Base-by-base conservation (phyloP, 257 asterid genomes). In the Schizonepeta tenuifolia region DNA sequence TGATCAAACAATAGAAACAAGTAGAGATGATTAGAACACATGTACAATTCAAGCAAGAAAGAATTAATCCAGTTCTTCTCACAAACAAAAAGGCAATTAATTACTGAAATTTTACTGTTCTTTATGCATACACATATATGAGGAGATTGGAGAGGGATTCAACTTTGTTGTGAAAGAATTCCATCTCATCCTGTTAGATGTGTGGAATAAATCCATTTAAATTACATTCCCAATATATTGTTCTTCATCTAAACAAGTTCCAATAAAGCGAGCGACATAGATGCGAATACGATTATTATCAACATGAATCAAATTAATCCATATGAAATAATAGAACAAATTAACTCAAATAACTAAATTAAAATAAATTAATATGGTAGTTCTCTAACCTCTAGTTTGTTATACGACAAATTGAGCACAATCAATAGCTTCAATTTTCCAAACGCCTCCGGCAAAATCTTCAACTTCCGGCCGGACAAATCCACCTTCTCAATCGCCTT, bases 361-460 rank as follows among this genome's bases (percentile, higher is more conserved):
- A 1, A 0, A 54, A 54, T 22, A 5, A 13, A 26, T 24, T 12
- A 38, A 38, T 38, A 38, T 36, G 41, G 33, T 47, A 49, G 41
- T 9, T 63, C 9, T 63, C 70, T 15, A 75, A 95, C 99, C 99
- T 81, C 68, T 6, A 95, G 91, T 64, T 82, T 90, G 77, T 92
- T 95, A 74, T 73, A 75, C 9, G 98, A 92, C 79, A 95, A 78
- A 80, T 92, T 86, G 35, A 95, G 89, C 65, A 83, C 82, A 28
- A 90, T 65, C 81, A 92, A 69, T 3, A 89, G 77, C 72, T 77
- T 80, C 40, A 92, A 44, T 76, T 41, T 79, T 78, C 94, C 97
- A 73, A 95, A 83, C 9, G 83, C 96, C 81, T 95, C 99, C 1
- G 99, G 99, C 40, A 95, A 72, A 67, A 85, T 58, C 77, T 78